Percentiles rank a stretch among this genome's conserved stretches.
Evolutionary conservation across 2,329 filamentous ascomycete genomes (phyloP).

Genomic region (Talaromyces sp.): DNA sequence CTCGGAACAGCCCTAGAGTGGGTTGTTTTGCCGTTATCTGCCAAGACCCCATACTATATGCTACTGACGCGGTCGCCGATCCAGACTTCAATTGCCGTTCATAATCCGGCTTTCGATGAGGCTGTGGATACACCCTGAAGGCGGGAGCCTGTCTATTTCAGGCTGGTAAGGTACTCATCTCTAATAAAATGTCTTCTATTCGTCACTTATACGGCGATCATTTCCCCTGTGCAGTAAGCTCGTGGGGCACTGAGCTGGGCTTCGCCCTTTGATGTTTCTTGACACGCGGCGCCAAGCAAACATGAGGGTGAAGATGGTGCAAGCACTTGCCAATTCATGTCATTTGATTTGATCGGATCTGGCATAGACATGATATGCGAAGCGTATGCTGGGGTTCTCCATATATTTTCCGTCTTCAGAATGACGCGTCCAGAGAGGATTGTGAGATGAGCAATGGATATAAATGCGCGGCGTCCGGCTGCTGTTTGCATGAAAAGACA

Average conservation of each 20-base stretch:
- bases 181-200: background rate
- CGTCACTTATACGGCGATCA: background rate
- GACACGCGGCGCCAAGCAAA: conserved; percentile 22
- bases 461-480: background rate
- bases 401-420: background rate
- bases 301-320: background rate
- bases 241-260: conserved; percentile 8
- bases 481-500: background rate
- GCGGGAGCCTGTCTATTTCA: background rate
- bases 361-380: background rate
- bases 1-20: too few species aligned
- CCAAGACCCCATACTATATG: background rate
- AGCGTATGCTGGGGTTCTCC: background rate
- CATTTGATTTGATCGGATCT: background rate
- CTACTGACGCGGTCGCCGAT: conserved; percentile 1
- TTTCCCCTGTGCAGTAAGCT: conserved; percentile 15
- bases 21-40: background rate
- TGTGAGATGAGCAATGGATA: background rate
- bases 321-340: background rate
- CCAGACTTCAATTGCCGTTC: background rate
- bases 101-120: conserved; percentile 1
- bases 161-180: background rate
- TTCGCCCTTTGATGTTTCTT: background rate
- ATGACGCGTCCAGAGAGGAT: background rate
- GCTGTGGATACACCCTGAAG: background rate